Conservation (phyloP, 2,329 filamentous ascomycete genomes). For the Fusarium nodosum region DNA sequence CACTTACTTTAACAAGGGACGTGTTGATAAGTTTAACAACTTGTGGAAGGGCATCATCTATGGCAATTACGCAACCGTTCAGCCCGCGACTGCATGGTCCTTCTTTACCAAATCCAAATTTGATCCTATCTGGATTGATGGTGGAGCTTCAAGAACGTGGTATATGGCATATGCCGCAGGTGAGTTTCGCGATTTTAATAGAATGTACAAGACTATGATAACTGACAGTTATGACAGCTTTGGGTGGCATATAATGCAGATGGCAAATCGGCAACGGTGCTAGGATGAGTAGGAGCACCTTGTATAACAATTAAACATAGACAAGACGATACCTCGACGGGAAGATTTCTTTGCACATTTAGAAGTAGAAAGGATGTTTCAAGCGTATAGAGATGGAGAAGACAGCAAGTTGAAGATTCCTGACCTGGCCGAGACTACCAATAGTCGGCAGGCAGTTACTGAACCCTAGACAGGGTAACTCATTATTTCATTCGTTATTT, state of each 20-base stretch:
- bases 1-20: constrained; percentile 77
- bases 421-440: constrained; percentile 29
- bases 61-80: constrained; percentile 83
- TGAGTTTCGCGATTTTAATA: constrained; percentile 58
- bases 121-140: constrained; percentile 78
- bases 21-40: constrained; percentile 74
- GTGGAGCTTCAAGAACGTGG: constrained; percentile 87
- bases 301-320: constrained; percentile 40
- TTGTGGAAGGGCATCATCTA: constrained; percentile 91
- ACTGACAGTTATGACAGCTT: constrained; percentile 41
- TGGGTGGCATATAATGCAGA: constrained; percentile 39
- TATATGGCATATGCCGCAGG: constrained; percentile 84
- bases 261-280: constrained; percentile 8
- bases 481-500: constrained; percentile 29
- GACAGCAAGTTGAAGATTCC: constrained; percentile 15
- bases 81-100: constrained; percentile 76
- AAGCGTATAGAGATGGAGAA: constrained; percentile 20
- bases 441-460: constrained; percentile 31
- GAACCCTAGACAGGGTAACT: constrained; percentile 34
- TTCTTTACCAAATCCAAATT: constrained; percentile 81
- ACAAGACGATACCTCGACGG: constrained; percentile 36
- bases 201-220: neutral
- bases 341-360: constrained; percentile 43
- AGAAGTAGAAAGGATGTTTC: constrained; percentile 14
- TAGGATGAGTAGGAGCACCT: constrained; percentile 9